Evolutionary conservation across 2,329 filamentous ascomycete species (phyloP).

Genomic region (Xylariaceae sp.): DNA sequence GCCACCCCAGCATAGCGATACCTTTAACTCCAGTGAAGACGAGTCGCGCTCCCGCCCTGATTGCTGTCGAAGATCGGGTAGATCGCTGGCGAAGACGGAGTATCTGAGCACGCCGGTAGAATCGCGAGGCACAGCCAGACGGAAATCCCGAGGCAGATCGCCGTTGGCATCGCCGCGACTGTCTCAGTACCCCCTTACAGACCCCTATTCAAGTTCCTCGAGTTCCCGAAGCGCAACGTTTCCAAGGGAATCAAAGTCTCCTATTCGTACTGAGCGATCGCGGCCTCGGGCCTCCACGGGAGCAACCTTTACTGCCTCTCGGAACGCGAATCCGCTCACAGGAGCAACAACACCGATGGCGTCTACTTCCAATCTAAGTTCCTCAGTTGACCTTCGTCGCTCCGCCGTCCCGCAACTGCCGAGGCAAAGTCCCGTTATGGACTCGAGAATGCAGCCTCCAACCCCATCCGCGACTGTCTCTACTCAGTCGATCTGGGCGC

Average conservation of each 20-base stretch:
- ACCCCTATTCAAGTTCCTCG: slow-evolving; percentile 22
- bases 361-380: slow-evolving; percentile 11
- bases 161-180: slow-evolving; percentile 26
- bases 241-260: slow-evolving; percentile 27
- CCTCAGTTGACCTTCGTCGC: slow-evolving; percentile 13
- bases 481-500: slow-evolving; percentile 42
- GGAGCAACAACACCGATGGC: slow-evolving; percentile 6
- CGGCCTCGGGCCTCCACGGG: slow-evolving; percentile 29
- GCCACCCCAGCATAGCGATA: slow-evolving; percentile 23
- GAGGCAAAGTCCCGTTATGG: slow-evolving; percentile 16
- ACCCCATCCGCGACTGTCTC: slow-evolving; percentile 24
- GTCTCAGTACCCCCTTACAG: slow-evolving; percentile 27
- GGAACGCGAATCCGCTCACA: slow-evolving; percentile 22
- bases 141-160: slow-evolving; percentile 25
- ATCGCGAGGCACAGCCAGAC: slow-evolving; percentile 19
- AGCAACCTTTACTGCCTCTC: slow-evolving; percentile 11
- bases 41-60: slow-evolving; percentile 23
- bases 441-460: slow-evolving; percentile 23
- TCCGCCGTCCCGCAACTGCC: slow-evolving; percentile 17
- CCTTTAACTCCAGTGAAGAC: slow-evolving; percentile 33
- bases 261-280: slow-evolving; percentile 23
- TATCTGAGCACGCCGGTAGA: slow-evolving; percentile 24
- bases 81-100: slow-evolving; percentile 22
- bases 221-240: slow-evolving; percentile 31
- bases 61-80: slow-evolving; percentile 23